Evolutionary conservation across 2,329 filamentous ascomycete species (phyloP).

Genomic region (Pseudogymnoascus destructans): DNA sequence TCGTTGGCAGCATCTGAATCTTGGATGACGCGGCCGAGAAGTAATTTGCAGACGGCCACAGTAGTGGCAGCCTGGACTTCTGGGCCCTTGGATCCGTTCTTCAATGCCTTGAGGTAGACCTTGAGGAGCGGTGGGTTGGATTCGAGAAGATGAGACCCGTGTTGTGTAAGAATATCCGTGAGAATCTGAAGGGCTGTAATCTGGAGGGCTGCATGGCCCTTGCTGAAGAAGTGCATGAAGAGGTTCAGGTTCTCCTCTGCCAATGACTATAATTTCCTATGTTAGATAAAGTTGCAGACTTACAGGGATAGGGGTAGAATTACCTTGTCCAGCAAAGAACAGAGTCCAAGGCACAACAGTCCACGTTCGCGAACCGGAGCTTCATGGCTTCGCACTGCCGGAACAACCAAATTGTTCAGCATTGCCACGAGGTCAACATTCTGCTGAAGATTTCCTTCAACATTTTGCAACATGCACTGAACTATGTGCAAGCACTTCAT

Average conservation of each 20-base stretch:
- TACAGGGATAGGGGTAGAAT: background rate
- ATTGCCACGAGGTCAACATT: conserved; percentile 92
- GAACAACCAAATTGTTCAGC: conserved; percentile 92
- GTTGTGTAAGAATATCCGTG: conserved; percentile 81
- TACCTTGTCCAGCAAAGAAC: conserved; percentile 76
- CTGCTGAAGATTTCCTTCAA: conserved; percentile 73
- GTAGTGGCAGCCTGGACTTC: conserved; percentile 73
- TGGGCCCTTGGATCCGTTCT: conserved; percentile 52
- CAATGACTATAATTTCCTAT: conserved; percentile 42
- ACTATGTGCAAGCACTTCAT: conserved; percentile 97
- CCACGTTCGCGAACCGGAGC: conserved; percentile 85
- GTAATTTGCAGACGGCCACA: conserved; percentile 70
- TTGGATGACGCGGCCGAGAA: conserved; percentile 67
- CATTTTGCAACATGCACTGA: conserved; percentile 92
- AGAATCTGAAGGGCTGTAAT: conserved; percentile 84
- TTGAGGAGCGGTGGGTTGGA: conserved; percentile 61
- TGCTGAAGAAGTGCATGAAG: conserved; percentile 92
- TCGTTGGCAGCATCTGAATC: conserved; percentile 52
- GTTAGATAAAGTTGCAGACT: conserved; percentile 7
- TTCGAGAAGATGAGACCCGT: conserved; percentile 65
- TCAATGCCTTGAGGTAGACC: conserved; percentile 72
- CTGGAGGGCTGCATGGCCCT: conserved; percentile 80
- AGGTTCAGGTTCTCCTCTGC: conserved; percentile 84
- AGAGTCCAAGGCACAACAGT: conserved; percentile 77
- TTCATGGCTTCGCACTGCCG: conserved; percentile 85